Base-by-base conservation (phyloP, 2,329 filamentous ascomycete genomes). In the Thelonectria blattea region DNA sequence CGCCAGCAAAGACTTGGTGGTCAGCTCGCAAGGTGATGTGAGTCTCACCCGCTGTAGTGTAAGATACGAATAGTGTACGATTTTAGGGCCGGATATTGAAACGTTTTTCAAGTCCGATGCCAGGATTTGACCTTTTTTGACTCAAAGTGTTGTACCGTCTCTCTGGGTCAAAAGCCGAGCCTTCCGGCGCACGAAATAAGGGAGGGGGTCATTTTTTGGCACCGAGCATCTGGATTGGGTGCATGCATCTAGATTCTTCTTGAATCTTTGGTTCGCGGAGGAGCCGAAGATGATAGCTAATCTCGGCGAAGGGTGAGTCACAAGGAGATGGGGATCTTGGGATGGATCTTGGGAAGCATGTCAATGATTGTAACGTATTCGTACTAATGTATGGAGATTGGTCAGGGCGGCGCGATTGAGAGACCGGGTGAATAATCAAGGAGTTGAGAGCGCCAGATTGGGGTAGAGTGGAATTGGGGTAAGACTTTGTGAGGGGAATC, bases 1-100 rank as follows among this genome's bases (percentile, higher is more conserved):
- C 32, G 46, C 47, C n/a, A 48, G 52, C 45, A 41, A 32, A 43
- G 20, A 15, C 18, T 51, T 50, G 57, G 57, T 60, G 52, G 57
- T 60, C 57, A 60, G 52, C 47, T 34, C 22, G 9, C 6, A 30
- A 27, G 39, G 39, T 42, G 39, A 30, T 32, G 22, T 46, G 18
- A n/a, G 18, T 42, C 12, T 17, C 14, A 45, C 20, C 42, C 20
- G 6, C 22, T 24, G 22, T 24, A n/a, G n/a, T n/a, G n/a, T n/a
- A n/a, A n/a, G n/a, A n/a, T n/a, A n/a, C 22, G 22, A 6, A 6
- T 24, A 24, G 22, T 45, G 42, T 45, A 45, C 42, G 20, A 22
- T 6, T 20, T n/a, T 45, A 45, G 42, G 18, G 34, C 15, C 34
- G 34, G 34, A 15, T 37, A 37, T 37, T 37, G 7, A 12, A 37